Evolutionary conservation across 2,329 filamentous ascomycete species (phyloP).

Genomic region (Alternaria longipes): DNA sequence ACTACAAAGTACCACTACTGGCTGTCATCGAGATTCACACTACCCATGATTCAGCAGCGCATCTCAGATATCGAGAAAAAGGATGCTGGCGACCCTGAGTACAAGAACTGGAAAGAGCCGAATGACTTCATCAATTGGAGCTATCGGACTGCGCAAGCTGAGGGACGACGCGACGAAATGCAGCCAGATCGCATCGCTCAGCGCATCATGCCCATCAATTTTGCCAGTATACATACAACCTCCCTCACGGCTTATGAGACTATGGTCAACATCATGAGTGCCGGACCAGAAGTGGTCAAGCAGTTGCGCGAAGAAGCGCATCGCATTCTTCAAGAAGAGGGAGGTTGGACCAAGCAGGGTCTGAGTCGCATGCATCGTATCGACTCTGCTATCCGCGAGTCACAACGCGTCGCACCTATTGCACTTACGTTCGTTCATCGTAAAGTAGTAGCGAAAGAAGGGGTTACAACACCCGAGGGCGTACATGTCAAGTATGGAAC

Average conservation of each 20-base stretch:
- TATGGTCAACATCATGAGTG: constrained; percentile 31
- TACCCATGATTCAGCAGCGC: constrained; percentile 62
- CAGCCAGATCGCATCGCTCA: constrained; percentile 60
- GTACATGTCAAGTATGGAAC: constrained; percentile 28
- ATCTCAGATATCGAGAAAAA: constrained; percentile 58
- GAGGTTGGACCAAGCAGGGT: constrained; percentile 58
- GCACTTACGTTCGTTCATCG: constrained; percentile 58
- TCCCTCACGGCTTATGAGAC: constrained; percentile 61
- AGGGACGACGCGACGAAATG: constrained; percentile 57
- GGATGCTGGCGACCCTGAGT: constrained; percentile 53
- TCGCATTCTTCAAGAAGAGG: constrained; percentile 46
- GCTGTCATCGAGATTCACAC: constrained; percentile 53
- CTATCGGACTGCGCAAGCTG: constrained; percentile 61
- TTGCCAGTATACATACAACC: constrained; percentile 68
- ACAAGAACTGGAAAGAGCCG: constrained; percentile 56
- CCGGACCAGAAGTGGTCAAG: constrained; percentile 26
- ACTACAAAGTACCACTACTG: constrained; percentile 61
- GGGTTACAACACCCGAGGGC: constrained; percentile 82
- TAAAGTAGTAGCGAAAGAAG: constrained; percentile 68
- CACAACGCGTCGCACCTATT: constrained; percentile 61
- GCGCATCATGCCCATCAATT: constrained; percentile 65
- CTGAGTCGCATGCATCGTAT: constrained; percentile 57
- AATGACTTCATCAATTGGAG: constrained; percentile 69
- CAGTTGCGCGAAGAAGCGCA: constrained; percentile 57
- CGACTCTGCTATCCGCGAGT: constrained; percentile 65